Evolutionary conservation across 2,329 filamentous ascomycete genomes (phyloP).

Genomic region (Pseudocercospora pini-densiflorae): DNA sequence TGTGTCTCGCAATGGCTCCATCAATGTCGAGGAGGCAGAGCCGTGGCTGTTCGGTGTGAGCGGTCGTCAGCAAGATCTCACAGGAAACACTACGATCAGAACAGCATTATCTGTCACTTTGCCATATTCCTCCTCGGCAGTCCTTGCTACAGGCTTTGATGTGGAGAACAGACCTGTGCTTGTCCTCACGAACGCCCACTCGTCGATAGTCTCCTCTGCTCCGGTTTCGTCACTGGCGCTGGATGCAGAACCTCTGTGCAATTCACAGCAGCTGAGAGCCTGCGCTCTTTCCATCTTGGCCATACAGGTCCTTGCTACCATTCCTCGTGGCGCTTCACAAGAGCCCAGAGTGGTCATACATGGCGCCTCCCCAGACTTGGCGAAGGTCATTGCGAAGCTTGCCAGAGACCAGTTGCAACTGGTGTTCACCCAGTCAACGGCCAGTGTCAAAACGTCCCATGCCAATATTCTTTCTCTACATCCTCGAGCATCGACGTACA

Average conservation of each 20-base stretch:
- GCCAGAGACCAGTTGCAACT: not conserved
- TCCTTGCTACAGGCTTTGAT: constrained; percentile 21
- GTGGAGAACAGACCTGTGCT: constrained; percentile 13
- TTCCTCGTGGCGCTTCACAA: constrained; percentile 4
- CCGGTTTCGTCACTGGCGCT: constrained; percentile 1
- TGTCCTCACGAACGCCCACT: constrained; percentile 16
- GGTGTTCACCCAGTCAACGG: constrained; percentile 19
- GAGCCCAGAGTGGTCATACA: constrained; percentile 18
- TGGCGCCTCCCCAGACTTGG: constrained; percentile 21
- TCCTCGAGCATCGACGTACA: constrained; percentile 22
- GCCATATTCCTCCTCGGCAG: constrained; percentile 12
- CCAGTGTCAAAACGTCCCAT: constrained; percentile 1
- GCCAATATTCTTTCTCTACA: constrained; percentile 13
- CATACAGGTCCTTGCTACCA: constrained; percentile 19
- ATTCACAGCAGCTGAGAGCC: constrained; percentile 19
- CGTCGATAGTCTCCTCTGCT: constrained; percentile 3
- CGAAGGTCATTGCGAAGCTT: constrained; percentile 10
- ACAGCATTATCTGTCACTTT: constrained; percentile 16
- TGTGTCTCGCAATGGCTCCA: constrained; percentile 9
- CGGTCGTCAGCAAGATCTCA: not conserved
- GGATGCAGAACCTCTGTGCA: constrained; percentile 5
- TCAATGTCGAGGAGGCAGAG: constrained; percentile 21
- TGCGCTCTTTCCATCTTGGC: constrained; percentile 19
- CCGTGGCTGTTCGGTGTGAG: constrained; percentile 18
- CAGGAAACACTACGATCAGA: constrained; percentile 4